These are phyloP conservation scores for Bacidia rubella DNA, from an alignment of 495 filamentous ascomycete genomes.

Conservation along the genomic window DNA sequence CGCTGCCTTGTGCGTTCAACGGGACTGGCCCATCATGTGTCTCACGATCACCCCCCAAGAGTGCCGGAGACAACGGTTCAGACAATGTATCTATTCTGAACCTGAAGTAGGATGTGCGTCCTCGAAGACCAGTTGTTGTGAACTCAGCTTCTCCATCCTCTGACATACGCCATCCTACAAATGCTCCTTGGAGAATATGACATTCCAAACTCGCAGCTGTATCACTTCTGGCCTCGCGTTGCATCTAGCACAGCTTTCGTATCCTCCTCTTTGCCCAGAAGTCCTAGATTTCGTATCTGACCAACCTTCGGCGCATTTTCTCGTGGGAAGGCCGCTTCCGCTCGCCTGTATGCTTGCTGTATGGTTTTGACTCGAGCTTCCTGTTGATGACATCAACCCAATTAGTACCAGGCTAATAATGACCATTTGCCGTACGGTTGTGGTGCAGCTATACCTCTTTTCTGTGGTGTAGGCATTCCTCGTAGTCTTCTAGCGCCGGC, in stretches of 20 bases:
- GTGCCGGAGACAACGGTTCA: too few relatives aligned
- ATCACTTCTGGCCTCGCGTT: neutral
- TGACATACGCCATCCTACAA: neutral
- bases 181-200: too few relatives aligned
- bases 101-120: too few relatives aligned
- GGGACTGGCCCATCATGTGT: too few relatives aligned
- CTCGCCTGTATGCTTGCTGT: constrained; percentile 78
- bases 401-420: too few relatives aligned
- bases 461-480: constrained; percentile 94
- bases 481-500: constrained; percentile 88
- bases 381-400: constrained; percentile 36
- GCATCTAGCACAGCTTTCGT: constrained; percentile 44
- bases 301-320: constrained; percentile 63
- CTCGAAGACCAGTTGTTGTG: too few relatives aligned
- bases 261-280: constrained; percentile 72
- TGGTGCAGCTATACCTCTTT: constrained; percentile 63
- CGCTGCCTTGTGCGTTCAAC: too few relatives aligned
- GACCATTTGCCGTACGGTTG: constrained; percentile 9
- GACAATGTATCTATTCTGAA: too few relatives aligned
- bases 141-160: too few relatives aligned
- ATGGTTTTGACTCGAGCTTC: constrained; percentile 60
- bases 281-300: constrained; percentile 68
- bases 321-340: constrained; percentile 57
- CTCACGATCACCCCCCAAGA: too few relatives aligned
- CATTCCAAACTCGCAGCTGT: too few relatives aligned